Conservation (phyloP, 2,329 filamentous ascomycete species). For the Apiospora saccharicola region DNA sequence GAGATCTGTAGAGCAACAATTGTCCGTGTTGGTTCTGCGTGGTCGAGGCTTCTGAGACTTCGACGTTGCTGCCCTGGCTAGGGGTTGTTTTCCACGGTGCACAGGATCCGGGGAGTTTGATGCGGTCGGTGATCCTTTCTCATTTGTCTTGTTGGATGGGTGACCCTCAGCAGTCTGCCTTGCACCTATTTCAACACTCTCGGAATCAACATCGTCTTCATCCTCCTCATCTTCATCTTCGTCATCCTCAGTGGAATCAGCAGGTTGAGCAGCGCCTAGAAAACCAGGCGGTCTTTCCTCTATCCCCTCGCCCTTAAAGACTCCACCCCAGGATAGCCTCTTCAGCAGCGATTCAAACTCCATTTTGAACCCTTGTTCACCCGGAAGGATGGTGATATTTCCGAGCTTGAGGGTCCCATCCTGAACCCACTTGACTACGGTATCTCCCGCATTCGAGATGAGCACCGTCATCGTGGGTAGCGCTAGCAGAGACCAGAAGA, state of each 20-base stretch:
- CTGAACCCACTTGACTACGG: slow-evolving; percentile 71
- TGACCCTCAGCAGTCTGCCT: background rate
- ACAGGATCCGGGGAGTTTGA: background rate
- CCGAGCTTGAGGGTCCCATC: slow-evolving; percentile 64
- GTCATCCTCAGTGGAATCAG: slow-evolving; percentile 33
- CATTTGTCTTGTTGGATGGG: background rate
- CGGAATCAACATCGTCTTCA: slow-evolving; percentile 36
- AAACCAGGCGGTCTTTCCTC: slow-evolving; percentile 52
- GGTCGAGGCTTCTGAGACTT: background rate
- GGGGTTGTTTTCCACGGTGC: background rate
- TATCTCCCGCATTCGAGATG: slow-evolving; percentile 84
- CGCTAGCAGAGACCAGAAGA: slow-evolving; percentile 90
- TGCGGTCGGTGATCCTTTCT: background rate
- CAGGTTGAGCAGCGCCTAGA: slow-evolving; percentile 43
- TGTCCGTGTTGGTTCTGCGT: background rate
- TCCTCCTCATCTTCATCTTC: slow-evolving; percentile 34
- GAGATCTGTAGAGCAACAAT: too few species aligned
- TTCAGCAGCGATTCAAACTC: slow-evolving; percentile 54
- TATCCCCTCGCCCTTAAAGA: slow-evolving; percentile 49
- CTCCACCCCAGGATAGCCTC: slow-evolving; percentile 50
- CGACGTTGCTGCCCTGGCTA: background rate
- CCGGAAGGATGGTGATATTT: slow-evolving; percentile 67
- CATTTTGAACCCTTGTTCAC: slow-evolving; percentile 56
- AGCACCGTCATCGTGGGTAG: slow-evolving; percentile 89
- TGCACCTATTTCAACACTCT: slow-evolving; percentile 16